These are phyloP conservation scores for Scedosporium minutisporum DNA, from an alignment of 2,329 filamentous ascomycete species.

Conservation along the genomic window DNA sequence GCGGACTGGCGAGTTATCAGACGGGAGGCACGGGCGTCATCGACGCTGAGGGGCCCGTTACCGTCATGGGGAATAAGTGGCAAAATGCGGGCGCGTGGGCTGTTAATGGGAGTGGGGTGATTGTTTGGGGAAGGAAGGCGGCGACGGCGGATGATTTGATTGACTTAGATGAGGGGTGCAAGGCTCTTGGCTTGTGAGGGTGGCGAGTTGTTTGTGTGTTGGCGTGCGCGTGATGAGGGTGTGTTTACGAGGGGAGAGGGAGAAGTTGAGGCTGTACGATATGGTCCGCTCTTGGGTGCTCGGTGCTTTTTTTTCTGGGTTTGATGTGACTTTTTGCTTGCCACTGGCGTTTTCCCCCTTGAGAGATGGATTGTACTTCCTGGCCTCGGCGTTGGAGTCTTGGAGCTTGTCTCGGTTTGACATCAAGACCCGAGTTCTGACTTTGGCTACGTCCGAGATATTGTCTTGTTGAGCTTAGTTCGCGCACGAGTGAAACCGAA, in stretches of 20 bases:
- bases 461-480: background rate
- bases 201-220: conserved; percentile 9
- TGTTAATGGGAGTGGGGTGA: conserved; percentile 36
- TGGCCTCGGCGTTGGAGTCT: background rate
- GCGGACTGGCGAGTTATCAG: conserved; percentile 10
- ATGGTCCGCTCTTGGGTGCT: no score
- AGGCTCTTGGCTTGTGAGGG: conserved; percentile 22
- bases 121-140: conserved; percentile 41
- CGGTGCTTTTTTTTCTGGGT: no score
- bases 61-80: conserved; percentile 46
- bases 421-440: background rate
- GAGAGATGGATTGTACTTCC: background rate
- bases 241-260: no score
- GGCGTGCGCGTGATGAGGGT: no score
- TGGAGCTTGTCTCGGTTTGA: background rate
- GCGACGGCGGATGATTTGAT: conserved; percentile 38
- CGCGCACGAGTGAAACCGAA: background rate
- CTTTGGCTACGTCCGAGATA: background rate
- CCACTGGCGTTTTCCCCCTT: background rate
- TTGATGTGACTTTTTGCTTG: no score
- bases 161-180: conserved; percentile 40
- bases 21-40: conserved; percentile 5
- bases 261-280: no score
- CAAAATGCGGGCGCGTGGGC: conserved; percentile 44
- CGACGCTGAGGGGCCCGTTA: conserved; percentile 25